These are phyloP conservation scores for Bigelowiella natans DNA, from an alignment of 78 protist species.

Conservation along the genomic window DNA sequence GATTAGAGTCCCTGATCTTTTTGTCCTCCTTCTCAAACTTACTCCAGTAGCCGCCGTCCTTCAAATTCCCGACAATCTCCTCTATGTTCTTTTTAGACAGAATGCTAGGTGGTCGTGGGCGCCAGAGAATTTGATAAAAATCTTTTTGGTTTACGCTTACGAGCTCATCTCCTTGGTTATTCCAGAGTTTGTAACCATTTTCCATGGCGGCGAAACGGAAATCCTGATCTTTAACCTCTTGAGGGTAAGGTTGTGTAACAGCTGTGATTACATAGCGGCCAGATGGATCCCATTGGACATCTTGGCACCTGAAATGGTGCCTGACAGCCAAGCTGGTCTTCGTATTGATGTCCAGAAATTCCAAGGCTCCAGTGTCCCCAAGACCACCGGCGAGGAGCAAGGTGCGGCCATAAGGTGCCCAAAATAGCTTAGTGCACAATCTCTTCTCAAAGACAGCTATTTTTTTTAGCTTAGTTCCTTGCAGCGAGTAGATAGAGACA, in stretches of 20 bases:
- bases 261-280: neutral
- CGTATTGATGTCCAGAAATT: neutral
- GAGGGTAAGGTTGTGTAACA: no score
- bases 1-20: no score
- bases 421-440: neutral
- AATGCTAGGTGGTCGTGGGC: neutral
- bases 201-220: neutral
- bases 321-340: neutral
- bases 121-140: neutral
- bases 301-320: neutral
- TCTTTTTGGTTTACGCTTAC: neutral
- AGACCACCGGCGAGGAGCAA: neutral
- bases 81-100: neutral
- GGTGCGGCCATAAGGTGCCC: neutral
- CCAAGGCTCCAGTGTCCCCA: neutral
- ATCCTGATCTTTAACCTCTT: neutral
- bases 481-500: neutral
- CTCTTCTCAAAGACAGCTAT: neutral
- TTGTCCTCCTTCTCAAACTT: no score
- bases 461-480: neutral
- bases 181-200: neutral
- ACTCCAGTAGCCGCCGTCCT: no score
- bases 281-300: neutral
- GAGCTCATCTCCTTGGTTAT: neutral
- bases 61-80: no score